phyloP scores from a whole-genome alignment of 257 asterid species.

The Plantago ovata region DNA sequence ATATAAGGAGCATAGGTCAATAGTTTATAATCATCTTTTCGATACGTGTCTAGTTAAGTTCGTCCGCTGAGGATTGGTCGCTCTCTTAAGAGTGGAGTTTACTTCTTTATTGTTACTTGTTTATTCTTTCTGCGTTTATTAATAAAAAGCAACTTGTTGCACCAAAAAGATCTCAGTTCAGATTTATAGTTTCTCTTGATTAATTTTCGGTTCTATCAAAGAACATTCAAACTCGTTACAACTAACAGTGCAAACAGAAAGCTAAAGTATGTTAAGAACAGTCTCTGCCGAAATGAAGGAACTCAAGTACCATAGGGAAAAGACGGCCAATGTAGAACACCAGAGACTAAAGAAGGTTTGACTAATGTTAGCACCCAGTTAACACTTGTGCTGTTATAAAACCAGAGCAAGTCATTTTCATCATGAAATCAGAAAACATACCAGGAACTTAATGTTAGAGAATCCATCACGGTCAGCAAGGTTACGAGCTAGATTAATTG shows the following conservation, averaged over 20 bases:
- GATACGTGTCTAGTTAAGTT: too few relatives aligned
- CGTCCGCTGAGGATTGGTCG: too few relatives aligned
- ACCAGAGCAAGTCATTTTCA: constrained; percentile 2
- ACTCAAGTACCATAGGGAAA: constrained; percentile 11
- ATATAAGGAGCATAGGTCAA: too few relatives aligned
- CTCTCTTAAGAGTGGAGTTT: too few relatives aligned
- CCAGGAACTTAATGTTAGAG: constrained; percentile 71
- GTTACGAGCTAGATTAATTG: constrained; percentile 76
- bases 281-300: not conserved
- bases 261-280: not conserved
- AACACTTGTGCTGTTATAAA: not conserved
- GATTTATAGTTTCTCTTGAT: too few relatives aligned
- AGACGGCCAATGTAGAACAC: not conserved
- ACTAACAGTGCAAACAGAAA: constrained; percentile 5
- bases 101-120: too few relatives aligned
- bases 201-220: too few relatives aligned
- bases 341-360: not conserved
- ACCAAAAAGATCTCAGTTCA: too few relatives aligned
- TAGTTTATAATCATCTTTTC: too few relatives aligned
- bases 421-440: constrained; percentile 27
- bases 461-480: constrained; percentile 90
- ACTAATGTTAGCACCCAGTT: not conserved
- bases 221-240: too few relatives aligned
- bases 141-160: too few relatives aligned
- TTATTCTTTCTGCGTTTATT: too few relatives aligned